These are phyloP conservation scores for Bombardia bombarda DNA, from an alignment of 495 filamentous ascomycete genomes.

Conservation along the genomic window DNA sequence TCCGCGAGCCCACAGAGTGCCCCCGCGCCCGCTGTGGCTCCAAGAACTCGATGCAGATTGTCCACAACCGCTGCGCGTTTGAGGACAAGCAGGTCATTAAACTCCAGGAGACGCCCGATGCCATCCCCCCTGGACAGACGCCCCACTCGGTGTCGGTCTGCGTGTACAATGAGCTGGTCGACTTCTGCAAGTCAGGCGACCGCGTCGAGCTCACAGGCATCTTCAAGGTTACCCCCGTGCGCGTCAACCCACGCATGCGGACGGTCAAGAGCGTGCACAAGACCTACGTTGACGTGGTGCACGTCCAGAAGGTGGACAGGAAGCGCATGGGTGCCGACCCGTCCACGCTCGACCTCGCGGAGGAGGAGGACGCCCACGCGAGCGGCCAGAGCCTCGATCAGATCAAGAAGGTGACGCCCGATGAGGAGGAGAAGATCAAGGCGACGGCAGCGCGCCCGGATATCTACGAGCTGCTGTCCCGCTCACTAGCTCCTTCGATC, in stretches of 20 bases:
- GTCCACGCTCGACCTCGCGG: conserved; percentile 60
- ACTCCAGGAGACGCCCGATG: conserved; percentile 94
- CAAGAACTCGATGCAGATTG: conserved; percentile 93
- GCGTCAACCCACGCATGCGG: conserved; percentile 89
- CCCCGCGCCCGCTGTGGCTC: conserved; percentile 76
- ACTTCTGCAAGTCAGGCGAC: conserved; percentile 96
- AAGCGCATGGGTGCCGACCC: conserved; percentile 86
- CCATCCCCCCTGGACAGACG: conserved; percentile 87
- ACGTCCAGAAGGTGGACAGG: conserved; percentile 94
- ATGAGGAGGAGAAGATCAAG: conserved; percentile 86
- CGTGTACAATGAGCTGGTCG: conserved; percentile 93
- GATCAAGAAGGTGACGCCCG: conserved; percentile 73
- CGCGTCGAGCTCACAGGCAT: conserved; percentile 94
- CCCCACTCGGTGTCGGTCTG: conserved; percentile 98
- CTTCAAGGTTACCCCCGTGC: conserved; percentile 88
- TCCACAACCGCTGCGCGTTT: conserved; percentile 93
- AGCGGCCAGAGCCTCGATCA: conserved; percentile 76
- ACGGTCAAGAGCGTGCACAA: conserved; percentile 93
- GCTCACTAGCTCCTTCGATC: conserved; percentile 87
- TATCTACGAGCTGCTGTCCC: conserved; percentile 86
- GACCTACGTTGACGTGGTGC: conserved; percentile 91
- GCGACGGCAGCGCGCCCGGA: conserved; percentile 72
- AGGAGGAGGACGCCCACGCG: conserved; percentile 67
- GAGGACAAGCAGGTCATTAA: conserved; percentile 99
- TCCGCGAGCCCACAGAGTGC: conserved; percentile 87